A percentile compares a stretch with the other conserved stretches of the same genome.
Evolutionary conservation across 176 grass and related monocot genomes (phyloP).

Genomic region (Eragrostis curvula): DNA sequence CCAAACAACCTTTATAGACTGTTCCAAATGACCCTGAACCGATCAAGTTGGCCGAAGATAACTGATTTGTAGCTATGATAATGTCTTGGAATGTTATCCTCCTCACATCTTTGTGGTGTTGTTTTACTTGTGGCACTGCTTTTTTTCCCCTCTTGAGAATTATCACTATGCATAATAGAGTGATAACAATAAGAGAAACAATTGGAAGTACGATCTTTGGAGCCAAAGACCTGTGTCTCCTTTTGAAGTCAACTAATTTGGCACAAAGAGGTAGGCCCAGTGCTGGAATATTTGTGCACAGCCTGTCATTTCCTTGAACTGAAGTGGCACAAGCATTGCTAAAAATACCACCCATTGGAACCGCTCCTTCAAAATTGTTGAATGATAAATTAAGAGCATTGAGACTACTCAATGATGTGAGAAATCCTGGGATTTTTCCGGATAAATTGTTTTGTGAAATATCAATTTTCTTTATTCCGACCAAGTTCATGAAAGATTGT

Average conservation of each 20-base stretch:
- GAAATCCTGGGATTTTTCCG: conserved; percentile 49
- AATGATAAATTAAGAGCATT: conserved; percentile 60
- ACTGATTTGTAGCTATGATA: conserved; percentile 39
- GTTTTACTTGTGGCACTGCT: neutral
- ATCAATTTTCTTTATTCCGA: conserved; percentile 44
- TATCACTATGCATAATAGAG: neutral
- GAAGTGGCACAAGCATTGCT: conserved; percentile 35
- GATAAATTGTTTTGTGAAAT: conserved; percentile 57
- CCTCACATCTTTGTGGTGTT: neutral
- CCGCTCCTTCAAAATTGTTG: conserved; percentile 50
- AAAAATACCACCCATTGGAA: conserved; percentile 44
- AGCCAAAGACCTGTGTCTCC: neutral
- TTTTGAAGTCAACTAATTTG: neutral
- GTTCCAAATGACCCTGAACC: conserved; percentile 49
- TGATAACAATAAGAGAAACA: neutral
- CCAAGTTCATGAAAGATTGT: conserved; percentile 29
- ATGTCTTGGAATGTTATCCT: conserved; percentile 44
- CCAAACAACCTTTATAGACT: conserved; percentile 48
- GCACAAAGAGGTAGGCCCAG: conserved; percentile 34
- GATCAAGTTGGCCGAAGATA: conserved; percentile 46
- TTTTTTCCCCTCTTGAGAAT: neutral
- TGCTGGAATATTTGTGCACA: conserved; percentile 34
- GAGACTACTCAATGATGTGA: conserved; percentile 32
- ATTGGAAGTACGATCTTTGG: conserved; percentile 20
- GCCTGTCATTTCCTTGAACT: conserved; percentile 25